These are phyloP conservation scores for Suillus cothurnatus DNA, from an alignment of 768 basidiomycete genomes.

Conservation along the genomic window DNA sequence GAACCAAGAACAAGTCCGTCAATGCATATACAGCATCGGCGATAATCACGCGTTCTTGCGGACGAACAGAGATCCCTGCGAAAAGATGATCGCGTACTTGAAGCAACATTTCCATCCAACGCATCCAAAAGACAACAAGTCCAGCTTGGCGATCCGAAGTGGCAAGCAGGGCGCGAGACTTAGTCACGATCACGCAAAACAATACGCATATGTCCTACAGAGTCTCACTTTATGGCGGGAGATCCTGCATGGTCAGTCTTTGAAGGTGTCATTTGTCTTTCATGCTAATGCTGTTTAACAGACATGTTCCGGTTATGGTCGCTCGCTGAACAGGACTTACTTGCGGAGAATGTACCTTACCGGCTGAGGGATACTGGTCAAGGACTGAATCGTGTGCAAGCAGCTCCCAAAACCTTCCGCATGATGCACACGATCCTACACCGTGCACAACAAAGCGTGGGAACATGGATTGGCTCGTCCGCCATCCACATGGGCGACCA, in stretches of 20 bases:
- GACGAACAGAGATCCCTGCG: conserved; percentile 86
- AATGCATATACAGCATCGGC: conserved; percentile 86
- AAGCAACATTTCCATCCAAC: conserved; percentile 79
- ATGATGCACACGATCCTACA: conserved; percentile 89
- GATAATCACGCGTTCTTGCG: conserved; percentile 90
- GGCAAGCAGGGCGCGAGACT: conserved; percentile 80
- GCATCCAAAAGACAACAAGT: conserved; percentile 61
- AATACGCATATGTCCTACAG: conserved; percentile 85
- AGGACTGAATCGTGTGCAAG: conserved; percentile 88
- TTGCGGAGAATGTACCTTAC: conserved; percentile 75
- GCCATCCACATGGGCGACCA: conserved; percentile 92
- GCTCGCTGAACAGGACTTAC: conserved; percentile 76
- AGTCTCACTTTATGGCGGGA: conserved; percentile 87
- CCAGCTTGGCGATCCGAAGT: conserved; percentile 77
- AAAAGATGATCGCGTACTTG: conserved; percentile 76
- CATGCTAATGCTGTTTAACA: conserved; percentile 28
- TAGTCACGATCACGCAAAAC: conserved; percentile 82
- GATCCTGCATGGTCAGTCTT: conserved; percentile 68
- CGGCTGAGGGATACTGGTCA: conserved; percentile 88
- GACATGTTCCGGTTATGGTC: conserved; percentile 92
- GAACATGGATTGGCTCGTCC: conserved; percentile 83
- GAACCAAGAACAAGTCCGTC: conserved; percentile 65
- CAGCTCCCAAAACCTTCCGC: conserved; percentile 84
- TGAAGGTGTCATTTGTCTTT: conserved; percentile 17
- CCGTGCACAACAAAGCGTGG: conserved; percentile 79